A percentile compares a stretch with the other conserved stretches of the same genome.
Conservation (phyloP, 2,329 filamentous ascomycete species). For the Thielaviopsis euricoi region DNA sequence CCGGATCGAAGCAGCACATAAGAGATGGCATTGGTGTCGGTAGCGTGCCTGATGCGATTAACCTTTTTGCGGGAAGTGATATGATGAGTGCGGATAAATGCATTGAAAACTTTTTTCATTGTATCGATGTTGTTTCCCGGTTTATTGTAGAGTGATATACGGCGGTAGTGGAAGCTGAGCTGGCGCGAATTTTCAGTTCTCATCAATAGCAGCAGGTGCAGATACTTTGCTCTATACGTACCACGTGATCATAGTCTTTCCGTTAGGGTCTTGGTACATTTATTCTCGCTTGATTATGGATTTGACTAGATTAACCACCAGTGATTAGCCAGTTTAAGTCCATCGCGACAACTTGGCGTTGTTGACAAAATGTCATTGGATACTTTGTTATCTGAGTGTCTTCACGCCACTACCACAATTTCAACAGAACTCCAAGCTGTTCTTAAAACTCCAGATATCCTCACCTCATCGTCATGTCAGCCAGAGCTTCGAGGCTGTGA, state of each 20-base stretch:
- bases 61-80: constrained; percentile 66
- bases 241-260: too few species aligned
- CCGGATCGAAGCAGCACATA: constrained; percentile 47
- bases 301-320: too few species aligned
- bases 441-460: not conserved
- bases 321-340: not conserved
- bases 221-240: too few species aligned
- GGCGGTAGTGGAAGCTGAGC: too few species aligned
- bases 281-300: too few species aligned
- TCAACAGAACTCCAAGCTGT: constrained; percentile 2
- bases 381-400: not conserved
- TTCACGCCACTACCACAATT: not conserved
- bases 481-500: constrained; percentile 3
- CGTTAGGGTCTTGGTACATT: too few species aligned
- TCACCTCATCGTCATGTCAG: constrained; percentile 1
- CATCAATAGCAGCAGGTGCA: too few species aligned
- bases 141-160: too few species aligned
- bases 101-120: constrained; percentile 20
- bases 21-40: constrained; percentile 41
- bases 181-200: too few species aligned
- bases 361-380: not conserved
- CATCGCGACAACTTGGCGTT: not conserved
- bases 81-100: constrained; percentile 63
- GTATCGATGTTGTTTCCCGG: too few species aligned
- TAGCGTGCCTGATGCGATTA: constrained; percentile 41